Evolutionary conservation across 75 land plant genomes (phyloP).

Genomic region (Pseudotsuga menziesii): DNA sequence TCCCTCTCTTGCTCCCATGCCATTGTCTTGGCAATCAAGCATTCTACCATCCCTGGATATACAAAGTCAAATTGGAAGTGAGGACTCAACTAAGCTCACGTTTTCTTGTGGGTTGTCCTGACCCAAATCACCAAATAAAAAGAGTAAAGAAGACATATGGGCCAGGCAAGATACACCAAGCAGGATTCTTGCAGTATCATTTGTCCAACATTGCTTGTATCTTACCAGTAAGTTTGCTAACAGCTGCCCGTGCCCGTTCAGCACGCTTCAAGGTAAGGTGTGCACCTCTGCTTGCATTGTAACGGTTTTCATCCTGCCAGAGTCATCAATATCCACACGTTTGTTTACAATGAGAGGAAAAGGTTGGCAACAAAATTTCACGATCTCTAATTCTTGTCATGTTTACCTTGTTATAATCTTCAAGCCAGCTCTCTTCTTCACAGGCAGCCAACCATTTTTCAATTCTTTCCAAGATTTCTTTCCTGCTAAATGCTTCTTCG

Average conservation of each 20-base stretch:
- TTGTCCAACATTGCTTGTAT: neutral
- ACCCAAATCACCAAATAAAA: neutral
- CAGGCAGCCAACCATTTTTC: slow-evolving; percentile 88
- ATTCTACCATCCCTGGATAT: slow-evolving; percentile 60
- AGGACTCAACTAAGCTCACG: neutral
- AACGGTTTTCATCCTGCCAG: slow-evolving; percentile 78
- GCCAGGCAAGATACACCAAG: neutral
- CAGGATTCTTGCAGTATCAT: neutral
- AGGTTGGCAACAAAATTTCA: neutral
- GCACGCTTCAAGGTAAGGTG: slow-evolving; percentile 88
- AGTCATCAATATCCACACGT: neutral
- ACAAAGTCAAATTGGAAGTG: neutral
- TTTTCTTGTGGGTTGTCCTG: neutral
- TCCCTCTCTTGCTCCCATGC: slow-evolving; percentile 80
- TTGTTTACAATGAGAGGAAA: neutral
- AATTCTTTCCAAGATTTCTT: slow-evolving; percentile 82
- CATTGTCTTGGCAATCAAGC: slow-evolving; percentile 42
- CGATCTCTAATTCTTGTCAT: neutral
- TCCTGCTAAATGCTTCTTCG: slow-evolving; percentile 84
- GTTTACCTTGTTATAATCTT: slow-evolving; percentile 82
- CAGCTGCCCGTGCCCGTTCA: slow-evolving; percentile 74
- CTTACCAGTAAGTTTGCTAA: slow-evolving; percentile 77
- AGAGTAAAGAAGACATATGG: neutral
- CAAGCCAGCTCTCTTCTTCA: slow-evolving; percentile 88
- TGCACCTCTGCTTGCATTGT: slow-evolving; percentile 82